Base-by-base conservation (phyloP, 768 basidiomycete species). In the Lactarius tabidus region DNA sequence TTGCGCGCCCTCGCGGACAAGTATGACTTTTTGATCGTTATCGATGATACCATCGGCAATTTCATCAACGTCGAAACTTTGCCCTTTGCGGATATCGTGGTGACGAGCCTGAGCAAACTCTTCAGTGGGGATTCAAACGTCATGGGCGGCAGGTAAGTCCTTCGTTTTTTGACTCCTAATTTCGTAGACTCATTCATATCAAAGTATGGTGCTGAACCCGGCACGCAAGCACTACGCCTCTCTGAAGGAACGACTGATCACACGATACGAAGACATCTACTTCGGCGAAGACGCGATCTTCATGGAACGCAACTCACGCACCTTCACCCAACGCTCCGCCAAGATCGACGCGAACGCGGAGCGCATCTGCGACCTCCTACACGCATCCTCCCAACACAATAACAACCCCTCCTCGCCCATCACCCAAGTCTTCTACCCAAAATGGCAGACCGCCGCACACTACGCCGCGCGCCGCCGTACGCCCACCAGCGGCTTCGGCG, bases 281-380 rank as follows among this genome's bases (percentile, higher is more conserved):
- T 98, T 89, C 69, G 82, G 85, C 71, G 91, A 95, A 74, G 96
- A 99, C 72, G 94, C 92, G 48, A 85, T 98, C 62, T 96, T 87
- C 80, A 91, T 99, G 90, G 96, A 99, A 74, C 90, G 95, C 69
- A 99, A 99, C 77, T 98, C 96, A 20, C 91, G 96, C 58, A 88
- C 97, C 77, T 98, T 96, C 79, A 77, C 81, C 59, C 80, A 78
- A 9, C 91, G 96, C 61, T 82, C 94, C 69, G 79, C 79, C 62
- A 74, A 79, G 60, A 93, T 96, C 75, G 93, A 98, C 74, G 74
- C 75, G 36, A 98, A 96, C 74, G 80, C 95, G 4, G 87, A 93
- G 73, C 84, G 83, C 52, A 79, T 95, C 63, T 95, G 93, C 75
- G 88, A 91, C 61, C 85, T 89, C 73, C 80, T 99, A 33, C 82